A percentile compares a stretch with the other conserved stretches of the same genome.
Conservation (phyloP, 345 rosid species). For the Heritiera fomes region DNA sequence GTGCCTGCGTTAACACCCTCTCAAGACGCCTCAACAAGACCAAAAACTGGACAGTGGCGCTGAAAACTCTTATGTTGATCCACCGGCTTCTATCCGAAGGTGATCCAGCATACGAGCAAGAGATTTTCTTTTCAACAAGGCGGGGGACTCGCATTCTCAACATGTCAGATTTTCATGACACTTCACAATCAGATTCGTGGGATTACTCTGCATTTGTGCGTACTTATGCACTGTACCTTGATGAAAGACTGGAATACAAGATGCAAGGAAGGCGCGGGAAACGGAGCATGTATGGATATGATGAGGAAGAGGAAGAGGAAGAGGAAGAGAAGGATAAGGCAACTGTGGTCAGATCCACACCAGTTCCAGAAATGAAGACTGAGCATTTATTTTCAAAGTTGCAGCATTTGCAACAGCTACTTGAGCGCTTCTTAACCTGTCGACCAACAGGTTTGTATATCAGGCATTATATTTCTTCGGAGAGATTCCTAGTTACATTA, state of each 20-base stretch:
- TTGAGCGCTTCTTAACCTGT: conserved; percentile 82
- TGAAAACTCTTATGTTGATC: conserved; percentile 69
- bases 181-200: conserved; percentile 60
- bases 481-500: background rate
- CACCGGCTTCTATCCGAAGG: conserved; percentile 69
- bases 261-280: conserved; percentile 67
- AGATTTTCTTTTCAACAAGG: conserved; percentile 87
- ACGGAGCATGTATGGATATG: conserved; percentile 43
- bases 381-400: conserved; percentile 60
- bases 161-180: conserved; percentile 77
- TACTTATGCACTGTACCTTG: conserved; percentile 72
- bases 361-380: conserved; percentile 57
- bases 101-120: conserved; percentile 75
- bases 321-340: conserved; percentile 15
- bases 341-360: conserved; percentile 38
- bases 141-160: conserved; percentile 79
- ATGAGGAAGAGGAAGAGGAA: conserved; percentile 44
- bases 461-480: background rate
- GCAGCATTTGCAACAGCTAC: conserved; percentile 74
- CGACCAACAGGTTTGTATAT: conserved; percentile 70
- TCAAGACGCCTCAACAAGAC: conserved; percentile 80
- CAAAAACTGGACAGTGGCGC: conserved; percentile 80
- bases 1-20: conserved; percentile 55
- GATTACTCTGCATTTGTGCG: conserved; percentile 87
- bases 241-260: conserved; percentile 68